Conservation (phyloP, 116 monocot species). For the Zostera marina region DNA sequence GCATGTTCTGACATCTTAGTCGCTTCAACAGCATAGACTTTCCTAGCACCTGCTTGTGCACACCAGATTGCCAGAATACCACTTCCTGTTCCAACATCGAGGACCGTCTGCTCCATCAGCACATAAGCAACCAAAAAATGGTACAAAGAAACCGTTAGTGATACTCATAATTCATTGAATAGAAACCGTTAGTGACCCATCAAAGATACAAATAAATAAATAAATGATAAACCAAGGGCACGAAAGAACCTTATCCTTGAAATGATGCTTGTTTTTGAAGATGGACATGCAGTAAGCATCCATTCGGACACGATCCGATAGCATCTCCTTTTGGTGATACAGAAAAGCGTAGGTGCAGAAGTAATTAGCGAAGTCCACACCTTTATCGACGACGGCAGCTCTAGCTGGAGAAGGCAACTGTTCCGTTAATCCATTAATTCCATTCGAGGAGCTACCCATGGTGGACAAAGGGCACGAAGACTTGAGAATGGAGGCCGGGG, state of each 20-base stretch:
- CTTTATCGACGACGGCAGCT: slow-evolving; percentile 46
- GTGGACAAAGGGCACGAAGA: not conserved
- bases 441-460: slow-evolving; percentile 10
- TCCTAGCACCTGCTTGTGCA: slow-evolving; percentile 87
- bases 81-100: slow-evolving; percentile 96
- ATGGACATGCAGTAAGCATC: slow-evolving; percentile 86
- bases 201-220: not conserved
- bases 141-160: no score
- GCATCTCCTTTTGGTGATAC: slow-evolving; percentile 99
- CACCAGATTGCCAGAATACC: slow-evolving; percentile 95
- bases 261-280: slow-evolving; percentile 68
- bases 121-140: not conserved
- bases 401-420: not conserved
- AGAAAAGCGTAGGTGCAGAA: slow-evolving; percentile 90
- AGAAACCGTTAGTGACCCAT: not conserved
- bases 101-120: slow-evolving; percentile 21
- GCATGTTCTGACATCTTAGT: slow-evolving; percentile 97
- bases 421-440: slow-evolving; percentile 6
- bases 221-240: not conserved
- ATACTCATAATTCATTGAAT: not conserved
- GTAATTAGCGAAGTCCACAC: slow-evolving; percentile 92
- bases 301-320: slow-evolving; percentile 90
- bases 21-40: slow-evolving; percentile 93
- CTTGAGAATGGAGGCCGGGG: not conserved
- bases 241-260: slow-evolving; percentile 49